These are phyloP conservation scores for Polyporus tsugae DNA, from an alignment of 1,284 basidiomycete genomes.

Conservation along the genomic window DNA sequence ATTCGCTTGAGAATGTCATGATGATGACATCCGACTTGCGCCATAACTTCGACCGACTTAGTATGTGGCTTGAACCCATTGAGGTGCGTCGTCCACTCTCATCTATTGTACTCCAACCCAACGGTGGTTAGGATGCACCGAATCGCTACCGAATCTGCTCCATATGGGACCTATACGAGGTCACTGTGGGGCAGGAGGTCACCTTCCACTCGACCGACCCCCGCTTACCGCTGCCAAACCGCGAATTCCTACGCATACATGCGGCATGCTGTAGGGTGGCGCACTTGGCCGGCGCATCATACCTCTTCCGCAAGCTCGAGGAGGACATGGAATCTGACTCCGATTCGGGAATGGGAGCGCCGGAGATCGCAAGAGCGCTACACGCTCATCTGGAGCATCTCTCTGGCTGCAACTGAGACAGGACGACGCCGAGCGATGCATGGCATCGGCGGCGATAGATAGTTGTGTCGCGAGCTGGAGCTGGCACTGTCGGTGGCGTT, in stretches of 20 bases:
- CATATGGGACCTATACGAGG: neutral
- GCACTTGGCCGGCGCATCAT: neutral
- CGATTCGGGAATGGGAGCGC: neutral
- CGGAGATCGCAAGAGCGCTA: neutral
- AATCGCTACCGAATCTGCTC: neutral
- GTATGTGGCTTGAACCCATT: neutral
- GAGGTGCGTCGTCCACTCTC: neutral
- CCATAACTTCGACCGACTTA: neutral
- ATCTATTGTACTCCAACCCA: neutral
- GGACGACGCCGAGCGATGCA: too few relatives aligned
- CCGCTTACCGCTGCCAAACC: neutral
- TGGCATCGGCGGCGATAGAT: too few relatives aligned
- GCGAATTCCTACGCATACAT: neutral
- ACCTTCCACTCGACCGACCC: neutral
- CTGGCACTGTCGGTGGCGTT: too few relatives aligned
- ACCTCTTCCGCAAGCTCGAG: neutral
- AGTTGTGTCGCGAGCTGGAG: too few relatives aligned
- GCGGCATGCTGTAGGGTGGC: slow-evolving; percentile 5
- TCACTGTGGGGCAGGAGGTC: neutral
- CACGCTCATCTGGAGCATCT: neutral
- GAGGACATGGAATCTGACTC: neutral
- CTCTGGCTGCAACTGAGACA: too few relatives aligned
- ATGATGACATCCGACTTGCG: neutral
- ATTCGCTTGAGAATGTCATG: neutral
- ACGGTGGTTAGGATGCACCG: neutral